Evolutionary conservation across 306 rosid species (phyloP).

Genomic region (Fragaria vesca): DNA sequence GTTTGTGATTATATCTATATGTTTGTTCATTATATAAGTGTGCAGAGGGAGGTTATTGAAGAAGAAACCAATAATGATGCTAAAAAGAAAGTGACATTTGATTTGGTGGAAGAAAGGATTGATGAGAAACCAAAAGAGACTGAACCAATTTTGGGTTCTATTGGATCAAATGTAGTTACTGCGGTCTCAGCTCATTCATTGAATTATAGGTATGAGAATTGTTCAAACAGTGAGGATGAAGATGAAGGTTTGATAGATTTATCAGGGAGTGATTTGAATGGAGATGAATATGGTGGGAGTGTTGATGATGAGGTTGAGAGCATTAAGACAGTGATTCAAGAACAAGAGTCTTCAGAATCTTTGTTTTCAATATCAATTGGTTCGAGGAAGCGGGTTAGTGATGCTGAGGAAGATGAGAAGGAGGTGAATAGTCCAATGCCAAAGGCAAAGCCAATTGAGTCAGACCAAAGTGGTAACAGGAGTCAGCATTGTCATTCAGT

Average conservation of each 20-base stretch:
- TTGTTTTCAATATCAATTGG: conserved; percentile 64
- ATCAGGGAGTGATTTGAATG: conserved; percentile 13
- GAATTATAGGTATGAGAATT: conserved; percentile 29
- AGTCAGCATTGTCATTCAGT: conserved; percentile 28
- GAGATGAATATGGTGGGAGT: conserved; percentile 1
- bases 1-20: not conserved
- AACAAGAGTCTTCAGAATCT: conserved; percentile 67
- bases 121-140: conserved; percentile 18
- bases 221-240: conserved; percentile 26
- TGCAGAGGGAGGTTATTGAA: conserved; percentile 40
- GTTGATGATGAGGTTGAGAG: conserved; percentile 12
- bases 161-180: conserved; percentile 12
- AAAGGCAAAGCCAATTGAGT: conserved; percentile 8
- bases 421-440: conserved; percentile 58
- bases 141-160: conserved; percentile 8
- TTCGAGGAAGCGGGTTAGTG: conserved; percentile 40
- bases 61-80: conserved; percentile 25
- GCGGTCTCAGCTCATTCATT: conserved; percentile 2
- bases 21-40: conserved; percentile 1
- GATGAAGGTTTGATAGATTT: conserved; percentile 17
- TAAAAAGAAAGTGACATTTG: conserved; percentile 26
- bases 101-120: conserved; percentile 28
- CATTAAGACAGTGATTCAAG: conserved; percentile 13
- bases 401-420: conserved; percentile 42
- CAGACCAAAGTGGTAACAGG: conserved; percentile 6